Percentiles rank a stretch among this genome's conserved stretches.
Conservation (phyloP, 352 stramenopile genomes). For the Globisporangium ultimum region DNA sequence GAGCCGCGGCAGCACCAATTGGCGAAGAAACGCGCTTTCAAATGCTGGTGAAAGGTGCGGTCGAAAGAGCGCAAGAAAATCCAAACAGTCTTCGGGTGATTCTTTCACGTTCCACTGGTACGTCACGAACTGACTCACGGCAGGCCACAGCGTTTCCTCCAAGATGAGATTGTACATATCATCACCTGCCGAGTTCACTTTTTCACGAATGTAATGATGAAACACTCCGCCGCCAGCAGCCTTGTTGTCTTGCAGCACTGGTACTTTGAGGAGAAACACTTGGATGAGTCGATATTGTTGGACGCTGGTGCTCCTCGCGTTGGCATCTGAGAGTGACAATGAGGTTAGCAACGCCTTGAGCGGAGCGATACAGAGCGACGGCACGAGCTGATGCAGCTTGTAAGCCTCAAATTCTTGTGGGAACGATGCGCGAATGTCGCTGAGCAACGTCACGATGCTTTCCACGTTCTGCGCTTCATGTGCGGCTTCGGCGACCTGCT, state of each 20-base stretch:
- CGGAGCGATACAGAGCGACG: slow-evolving; percentile 59
- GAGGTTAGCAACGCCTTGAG: slow-evolving; percentile 46
- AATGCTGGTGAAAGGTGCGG: slow-evolving; percentile 52
- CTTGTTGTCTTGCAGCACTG: slow-evolving; percentile 21
- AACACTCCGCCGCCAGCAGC: slow-evolving; percentile 24
- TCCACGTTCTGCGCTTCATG: slow-evolving; percentile 27
- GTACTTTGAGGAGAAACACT: slow-evolving; percentile 54
- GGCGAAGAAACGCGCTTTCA: slow-evolving; percentile 45
- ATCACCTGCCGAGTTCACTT: slow-evolving; percentile 46
- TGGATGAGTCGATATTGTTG: slow-evolving; percentile 57
- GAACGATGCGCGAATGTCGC: slow-evolving; percentile 37
- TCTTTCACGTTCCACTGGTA: slow-evolving; percentile 54
- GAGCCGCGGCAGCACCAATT: slow-evolving; percentile 65
- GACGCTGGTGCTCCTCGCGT: slow-evolving; percentile 12
- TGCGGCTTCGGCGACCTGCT: slow-evolving; percentile 20
- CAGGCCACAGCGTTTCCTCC: slow-evolving; percentile 72
- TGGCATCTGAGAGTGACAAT: slow-evolving; percentile 28
- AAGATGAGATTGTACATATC: slow-evolving; percentile 79
- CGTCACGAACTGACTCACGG: slow-evolving; percentile 62
- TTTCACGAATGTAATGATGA: slow-evolving; percentile 57
- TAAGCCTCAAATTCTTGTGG: slow-evolving; percentile 74
- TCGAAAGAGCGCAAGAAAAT: slow-evolving; percentile 43
- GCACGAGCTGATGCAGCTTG: slow-evolving; percentile 64
- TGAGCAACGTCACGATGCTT: slow-evolving; percentile 38
- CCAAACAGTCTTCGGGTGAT: slow-evolving; percentile 31